Conservation (phyloP, 345 rosid genomes). For the Dimocarpus longan region DNA sequence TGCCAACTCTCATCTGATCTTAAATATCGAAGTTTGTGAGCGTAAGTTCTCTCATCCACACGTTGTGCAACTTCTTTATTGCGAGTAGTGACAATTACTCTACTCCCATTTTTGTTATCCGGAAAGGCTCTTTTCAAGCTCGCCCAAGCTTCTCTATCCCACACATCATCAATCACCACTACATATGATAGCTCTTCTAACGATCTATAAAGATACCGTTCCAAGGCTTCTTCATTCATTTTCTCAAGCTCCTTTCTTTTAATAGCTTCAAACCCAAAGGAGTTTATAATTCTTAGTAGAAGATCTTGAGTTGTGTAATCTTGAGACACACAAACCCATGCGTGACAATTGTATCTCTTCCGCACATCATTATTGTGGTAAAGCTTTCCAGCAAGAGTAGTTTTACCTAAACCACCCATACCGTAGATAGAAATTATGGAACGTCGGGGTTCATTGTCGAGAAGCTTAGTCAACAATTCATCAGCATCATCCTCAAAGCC, state of each 20-base stretch:
- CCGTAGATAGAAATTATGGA: constrained; percentile 32
- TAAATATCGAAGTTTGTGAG: constrained; percentile 19
- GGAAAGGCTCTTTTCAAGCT: constrained; percentile 15
- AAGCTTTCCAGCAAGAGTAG: constrained; percentile 29
- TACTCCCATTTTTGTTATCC: too few relatives aligned
- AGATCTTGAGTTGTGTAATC: constrained; percentile 14
- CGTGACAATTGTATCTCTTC: constrained; percentile 18
- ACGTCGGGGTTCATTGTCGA: constrained; percentile 8
- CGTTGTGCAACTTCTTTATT: constrained; percentile 21
- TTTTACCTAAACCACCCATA: constrained; percentile 34
- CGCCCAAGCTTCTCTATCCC: constrained; percentile 24
- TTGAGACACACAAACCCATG: constrained; percentile 34
- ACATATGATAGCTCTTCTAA: background rate
- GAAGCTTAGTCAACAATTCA: constrained; percentile 27
- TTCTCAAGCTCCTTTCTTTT: background rate
- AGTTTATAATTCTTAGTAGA: constrained; percentile 13
- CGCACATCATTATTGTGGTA: constrained; percentile 17
- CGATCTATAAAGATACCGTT: background rate
- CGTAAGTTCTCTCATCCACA: constrained; percentile 18
- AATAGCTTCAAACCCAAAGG: too few relatives aligned
- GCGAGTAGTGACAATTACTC: constrained; percentile 19
- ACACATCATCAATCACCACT: constrained; percentile 24
- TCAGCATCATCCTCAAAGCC: too few relatives aligned
- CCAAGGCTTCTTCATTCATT: background rate
- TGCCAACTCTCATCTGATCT: background rate